Percentiles rank a stretch among this genome's conserved stretches.
These are phyloP conservation scores for Colletotrichum trifolii DNA, from an alignment of 2,329 filamentous ascomycete species.

Conservation along the genomic window DNA sequence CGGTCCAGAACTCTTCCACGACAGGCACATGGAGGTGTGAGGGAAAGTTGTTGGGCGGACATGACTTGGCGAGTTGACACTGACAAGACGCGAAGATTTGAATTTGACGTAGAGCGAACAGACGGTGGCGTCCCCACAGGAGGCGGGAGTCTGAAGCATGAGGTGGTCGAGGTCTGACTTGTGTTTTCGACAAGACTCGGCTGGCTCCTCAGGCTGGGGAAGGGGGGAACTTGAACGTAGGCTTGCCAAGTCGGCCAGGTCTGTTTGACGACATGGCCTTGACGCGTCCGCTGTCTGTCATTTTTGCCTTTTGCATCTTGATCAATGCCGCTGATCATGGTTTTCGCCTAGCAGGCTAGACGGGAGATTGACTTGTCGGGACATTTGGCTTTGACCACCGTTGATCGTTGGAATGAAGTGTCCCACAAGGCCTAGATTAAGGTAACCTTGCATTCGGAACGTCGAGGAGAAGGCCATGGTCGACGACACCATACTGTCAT, in stretches of 20 bases:
- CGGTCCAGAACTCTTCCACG: not conserved
- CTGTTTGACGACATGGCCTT: not conserved
- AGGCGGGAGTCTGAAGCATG: constrained; percentile 2
- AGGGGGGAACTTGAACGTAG: too few species aligned
- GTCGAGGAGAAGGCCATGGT: not conserved
- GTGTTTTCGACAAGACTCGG: not conserved
- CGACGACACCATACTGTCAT: not conserved
- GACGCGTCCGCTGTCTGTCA: constrained; percentile 9
- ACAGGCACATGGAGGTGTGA: not conserved
- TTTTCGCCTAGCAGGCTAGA: not conserved
- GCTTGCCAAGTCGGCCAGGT: constrained; percentile 1
- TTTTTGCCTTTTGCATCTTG: constrained; percentile 14
- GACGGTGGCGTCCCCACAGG: constrained; percentile 6
- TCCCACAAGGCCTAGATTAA: not conserved
- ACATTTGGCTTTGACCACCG: constrained; percentile 7
- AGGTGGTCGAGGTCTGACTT: not conserved
- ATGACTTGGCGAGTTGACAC: not conserved
- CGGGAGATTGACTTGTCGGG: constrained; percentile 12
- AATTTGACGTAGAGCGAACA: constrained; percentile 7
- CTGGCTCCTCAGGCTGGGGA: not conserved
- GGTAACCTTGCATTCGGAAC: constrained; percentile 3
- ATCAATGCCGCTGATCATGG: constrained; percentile 4
- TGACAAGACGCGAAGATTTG: not conserved
- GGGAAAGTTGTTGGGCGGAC: not conserved
- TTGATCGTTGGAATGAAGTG: constrained; percentile 14